These are phyloP conservation scores for Didymella keratinophila DNA, from an alignment of 2,329 filamentous ascomycete genomes.

Conservation along the genomic window DNA sequence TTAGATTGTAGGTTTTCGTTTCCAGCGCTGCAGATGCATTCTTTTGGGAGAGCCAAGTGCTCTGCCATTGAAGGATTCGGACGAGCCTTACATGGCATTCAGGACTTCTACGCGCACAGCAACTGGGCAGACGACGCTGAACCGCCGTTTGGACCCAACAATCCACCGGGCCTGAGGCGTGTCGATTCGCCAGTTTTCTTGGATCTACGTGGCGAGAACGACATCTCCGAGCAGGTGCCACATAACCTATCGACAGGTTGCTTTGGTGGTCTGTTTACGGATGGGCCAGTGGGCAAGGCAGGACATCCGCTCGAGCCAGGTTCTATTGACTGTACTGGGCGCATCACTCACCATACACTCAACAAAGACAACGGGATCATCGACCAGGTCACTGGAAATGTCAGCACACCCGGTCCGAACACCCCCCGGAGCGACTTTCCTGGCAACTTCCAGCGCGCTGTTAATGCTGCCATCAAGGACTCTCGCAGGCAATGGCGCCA, in stretches of 20 bases:
- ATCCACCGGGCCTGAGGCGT: conserved; percentile 32
- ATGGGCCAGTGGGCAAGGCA: conserved; percentile 33
- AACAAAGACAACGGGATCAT: conserved; percentile 40
- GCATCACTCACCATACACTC: conserved; percentile 36
- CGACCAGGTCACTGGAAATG: conserved; percentile 27
- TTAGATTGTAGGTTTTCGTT: conserved; percentile 34
- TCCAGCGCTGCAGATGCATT: conserved; percentile 32
- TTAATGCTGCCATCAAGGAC: conserved; percentile 31
- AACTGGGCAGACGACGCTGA: conserved; percentile 32
- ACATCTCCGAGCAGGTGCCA: conserved; percentile 33
- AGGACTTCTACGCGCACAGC: conserved; percentile 35
- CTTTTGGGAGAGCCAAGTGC: conserved; percentile 28
- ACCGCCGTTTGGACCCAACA: conserved; percentile 28
- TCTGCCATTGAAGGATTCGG: conserved; percentile 33
- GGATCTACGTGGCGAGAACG: conserved; percentile 35
- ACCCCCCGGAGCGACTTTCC: conserved; percentile 33
- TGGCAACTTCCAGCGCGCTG: conserved; percentile 34
- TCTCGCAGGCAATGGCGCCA: conserved; percentile 34
- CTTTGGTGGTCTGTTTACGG: conserved; percentile 35
- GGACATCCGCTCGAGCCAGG: conserved; percentile 37
- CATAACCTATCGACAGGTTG: conserved; percentile 34
- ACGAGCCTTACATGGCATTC: conserved; percentile 29
- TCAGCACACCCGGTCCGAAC: conserved; percentile 31
- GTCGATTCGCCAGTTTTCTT: conserved; percentile 28
- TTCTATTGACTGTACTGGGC: conserved; percentile 34